Conservation (phyloP, 1,139 yeast genomes). For the Blastobotrys capitulatus region DNA sequence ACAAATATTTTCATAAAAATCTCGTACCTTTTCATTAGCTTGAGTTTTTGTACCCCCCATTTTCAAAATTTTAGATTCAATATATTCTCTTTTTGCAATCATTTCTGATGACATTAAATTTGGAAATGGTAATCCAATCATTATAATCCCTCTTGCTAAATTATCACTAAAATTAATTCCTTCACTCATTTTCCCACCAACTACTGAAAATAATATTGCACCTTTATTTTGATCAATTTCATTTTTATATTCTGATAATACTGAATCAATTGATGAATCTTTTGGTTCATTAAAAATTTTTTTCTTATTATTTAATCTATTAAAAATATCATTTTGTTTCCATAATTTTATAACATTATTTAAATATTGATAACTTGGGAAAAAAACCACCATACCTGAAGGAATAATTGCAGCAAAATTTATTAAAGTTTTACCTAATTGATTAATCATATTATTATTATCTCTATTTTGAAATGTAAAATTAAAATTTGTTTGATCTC, state of each 20-base stretch:
- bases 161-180: slow-evolving; percentile 90
- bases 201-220: slow-evolving; percentile 75
- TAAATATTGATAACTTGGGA: slow-evolving; percentile 79
- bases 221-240: slow-evolving; percentile 17
- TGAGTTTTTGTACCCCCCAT: slow-evolving; percentile 40
- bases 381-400: slow-evolving; percentile 71
- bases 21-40: slow-evolving; percentile 47
- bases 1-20: slow-evolving; percentile 77
- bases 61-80: slow-evolving; percentile 41
- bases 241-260: slow-evolving; percentile 48
- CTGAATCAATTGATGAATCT: slow-evolving; percentile 40
- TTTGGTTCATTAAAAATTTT: slow-evolving; percentile 54
- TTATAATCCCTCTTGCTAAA: slow-evolving; percentile 78
- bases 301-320: slow-evolving; percentile 21
- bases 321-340: slow-evolving; percentile 38
- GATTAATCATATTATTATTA: slow-evolving; percentile 41
- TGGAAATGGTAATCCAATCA: slow-evolving; percentile 90
- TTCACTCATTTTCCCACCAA: slow-evolving; percentile 91
- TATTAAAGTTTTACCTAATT: slow-evolving; percentile 48
- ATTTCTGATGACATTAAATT: slow-evolving; percentile 80
- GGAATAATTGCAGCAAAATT: slow-evolving; percentile 50
- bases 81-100: slow-evolving; percentile 62
- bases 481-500: slow-evolving; percentile 41
- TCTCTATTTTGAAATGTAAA: slow-evolving; percentile 67
- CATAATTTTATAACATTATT: slow-evolving; percentile 47